Evolutionary conservation across 495 filamentous ascomycete genomes (phyloP).

Genomic region (Rostrohypoxylon terebratum): DNA sequence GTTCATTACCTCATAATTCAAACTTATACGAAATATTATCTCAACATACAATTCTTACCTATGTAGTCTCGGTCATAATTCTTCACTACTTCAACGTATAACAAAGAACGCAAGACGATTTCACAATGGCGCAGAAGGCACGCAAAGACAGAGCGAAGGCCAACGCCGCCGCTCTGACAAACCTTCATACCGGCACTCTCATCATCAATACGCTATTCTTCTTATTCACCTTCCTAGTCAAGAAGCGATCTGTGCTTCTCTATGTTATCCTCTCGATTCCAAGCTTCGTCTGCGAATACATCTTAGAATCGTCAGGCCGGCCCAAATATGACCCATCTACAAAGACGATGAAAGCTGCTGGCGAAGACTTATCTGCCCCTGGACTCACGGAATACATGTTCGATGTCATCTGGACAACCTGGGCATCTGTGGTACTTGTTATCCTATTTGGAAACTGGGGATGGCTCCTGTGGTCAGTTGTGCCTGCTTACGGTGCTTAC

Average conservation of each 20-base stretch:
- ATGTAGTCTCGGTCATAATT: not conserved
- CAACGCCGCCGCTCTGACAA: conserved; percentile 79
- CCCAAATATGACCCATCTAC: conserved; percentile 73
- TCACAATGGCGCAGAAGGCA: conserved; percentile 83
- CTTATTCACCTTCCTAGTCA: conserved; percentile 73
- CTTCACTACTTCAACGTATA: not conserved
- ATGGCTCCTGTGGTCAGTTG: conserved; percentile 78
- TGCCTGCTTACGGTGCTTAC: conserved; percentile 77
- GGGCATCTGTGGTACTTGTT: conserved; percentile 73
- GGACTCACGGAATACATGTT: conserved; percentile 98
- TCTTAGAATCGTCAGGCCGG: conserved; percentile 83
- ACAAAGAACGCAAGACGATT: not conserved
- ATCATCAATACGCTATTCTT: conserved; percentile 79
- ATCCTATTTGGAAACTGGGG: conserved; percentile 78
- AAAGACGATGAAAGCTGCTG: conserved; percentile 76
- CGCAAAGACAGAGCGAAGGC: conserved; percentile 88
- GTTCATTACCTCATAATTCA: conserved; percentile 2
- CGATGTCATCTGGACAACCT: conserved; percentile 94
- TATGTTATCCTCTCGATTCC: conserved; percentile 81
- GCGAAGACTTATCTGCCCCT: conserved; percentile 88
- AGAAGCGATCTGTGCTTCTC: conserved; percentile 71
- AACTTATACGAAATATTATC: too few relatives aligned
- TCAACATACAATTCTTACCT: not conserved
- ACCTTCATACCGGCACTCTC: conserved; percentile 80
- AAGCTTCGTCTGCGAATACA: conserved; percentile 80